Percentiles rank a stretch among this genome's conserved stretches.
These are phyloP conservation scores for Mycena chlorophos DNA, from an alignment of 768 basidiomycete genomes.

Conservation along the genomic window DNA sequence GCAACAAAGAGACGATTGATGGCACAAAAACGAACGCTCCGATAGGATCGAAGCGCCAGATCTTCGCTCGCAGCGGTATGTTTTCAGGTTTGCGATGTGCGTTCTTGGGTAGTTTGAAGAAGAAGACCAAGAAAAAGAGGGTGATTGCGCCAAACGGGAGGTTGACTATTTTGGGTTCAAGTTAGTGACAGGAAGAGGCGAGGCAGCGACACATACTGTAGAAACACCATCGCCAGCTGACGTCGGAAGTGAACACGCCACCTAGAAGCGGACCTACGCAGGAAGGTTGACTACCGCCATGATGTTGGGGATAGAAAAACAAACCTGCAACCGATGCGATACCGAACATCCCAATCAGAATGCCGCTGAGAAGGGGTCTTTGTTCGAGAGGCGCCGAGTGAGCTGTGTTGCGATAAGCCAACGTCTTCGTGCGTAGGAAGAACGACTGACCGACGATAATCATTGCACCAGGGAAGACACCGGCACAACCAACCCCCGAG, in stretches of 20 bases:
- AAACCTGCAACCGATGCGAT: constrained; percentile 28
- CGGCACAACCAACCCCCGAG: constrained; percentile 46
- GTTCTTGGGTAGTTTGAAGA: constrained; percentile 20
- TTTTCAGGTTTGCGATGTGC: not conserved
- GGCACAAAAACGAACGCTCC: constrained; percentile 18
- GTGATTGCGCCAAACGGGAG: constrained; percentile 13
- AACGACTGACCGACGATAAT: constrained; percentile 21
- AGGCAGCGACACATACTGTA: constrained; percentile 24
- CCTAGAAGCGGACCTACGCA: constrained; percentile 32
- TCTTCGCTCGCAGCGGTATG: constrained; percentile 6
- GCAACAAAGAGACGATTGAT: constrained; percentile 20
- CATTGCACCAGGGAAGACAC: constrained; percentile 26
- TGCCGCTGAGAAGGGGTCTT: constrained; percentile 36
- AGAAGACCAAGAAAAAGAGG: constrained; percentile 14
- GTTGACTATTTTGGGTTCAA: constrained; percentile 10
- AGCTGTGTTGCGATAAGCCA: not conserved
- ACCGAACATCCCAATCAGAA: constrained; percentile 34
- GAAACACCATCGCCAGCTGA: constrained; percentile 25
- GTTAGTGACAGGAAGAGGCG: not conserved
- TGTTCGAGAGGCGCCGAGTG: constrained; percentile 29
- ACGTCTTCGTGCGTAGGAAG: not conserved
- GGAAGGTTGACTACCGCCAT: constrained; percentile 26
- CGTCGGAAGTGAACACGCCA: too few relatives aligned
- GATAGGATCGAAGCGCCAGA: constrained; percentile 17
- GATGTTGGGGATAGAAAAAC: constrained; percentile 32